These are phyloP conservation scores for Malus sylvestris DNA, from an alignment of 306 rosid genomes.

Conservation along the genomic window DNA sequence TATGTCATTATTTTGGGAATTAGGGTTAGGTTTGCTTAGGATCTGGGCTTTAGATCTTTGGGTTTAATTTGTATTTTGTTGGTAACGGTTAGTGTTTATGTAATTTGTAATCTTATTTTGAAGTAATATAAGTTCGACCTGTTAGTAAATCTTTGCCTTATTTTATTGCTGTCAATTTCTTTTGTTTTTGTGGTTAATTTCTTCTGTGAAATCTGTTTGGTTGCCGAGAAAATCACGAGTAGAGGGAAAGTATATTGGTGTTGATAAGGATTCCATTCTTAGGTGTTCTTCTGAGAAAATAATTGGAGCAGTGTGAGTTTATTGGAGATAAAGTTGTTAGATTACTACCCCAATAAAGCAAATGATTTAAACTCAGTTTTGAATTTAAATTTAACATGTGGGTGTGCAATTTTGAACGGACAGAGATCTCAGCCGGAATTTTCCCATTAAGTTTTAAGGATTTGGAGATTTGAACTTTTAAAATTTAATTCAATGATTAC, in stretches of 20 bases:
- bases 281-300: too few species aligned
- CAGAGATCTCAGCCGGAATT: too few species aligned
- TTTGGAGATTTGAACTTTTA: fast-evolving
- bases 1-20: neutral
- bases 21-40: neutral
- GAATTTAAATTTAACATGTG: too few species aligned
- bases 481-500: fast-evolving
- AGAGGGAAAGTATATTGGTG: neutral
- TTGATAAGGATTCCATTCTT: too few species aligned
- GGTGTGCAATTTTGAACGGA: too few species aligned
- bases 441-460: fast-evolving
- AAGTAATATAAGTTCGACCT: neutral
- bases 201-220: neutral
- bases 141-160: neutral
- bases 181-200: neutral
- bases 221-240: neutral
- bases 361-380: too few species aligned
- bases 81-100: neutral
- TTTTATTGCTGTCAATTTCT: neutral
- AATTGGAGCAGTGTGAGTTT: too few species aligned
- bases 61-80: neutral
- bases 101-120: neutral
- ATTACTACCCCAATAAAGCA: too few species aligned
- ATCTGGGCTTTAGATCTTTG: slow-evolving; percentile 11
- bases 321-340: too few species aligned